A percentile compares a stretch with the other conserved stretches of the same genome.
Conservation (phyloP, 805 yeast genomes). For the Candida silvicultrix region DNA sequence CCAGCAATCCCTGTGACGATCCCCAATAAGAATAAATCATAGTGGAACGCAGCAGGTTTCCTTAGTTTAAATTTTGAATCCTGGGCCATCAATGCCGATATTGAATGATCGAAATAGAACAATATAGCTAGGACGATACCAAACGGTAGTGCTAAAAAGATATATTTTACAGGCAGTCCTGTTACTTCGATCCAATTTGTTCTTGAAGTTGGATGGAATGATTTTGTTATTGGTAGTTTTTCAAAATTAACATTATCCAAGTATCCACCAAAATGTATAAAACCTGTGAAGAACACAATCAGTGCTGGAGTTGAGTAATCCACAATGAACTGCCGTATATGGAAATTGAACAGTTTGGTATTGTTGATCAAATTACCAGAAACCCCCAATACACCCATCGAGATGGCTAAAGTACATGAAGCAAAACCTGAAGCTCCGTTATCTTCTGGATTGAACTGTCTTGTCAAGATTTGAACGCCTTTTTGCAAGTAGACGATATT, state of each 20-base stretch:
- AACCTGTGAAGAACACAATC: conserved; percentile 88
- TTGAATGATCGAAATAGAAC: conserved; percentile 94
- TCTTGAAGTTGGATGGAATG: conserved; percentile 68
- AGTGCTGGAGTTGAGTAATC: conserved; percentile 84
- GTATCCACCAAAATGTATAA: conserved; percentile 84
- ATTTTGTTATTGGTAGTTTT: conserved; percentile 58
- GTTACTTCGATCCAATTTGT: conserved; percentile 35
- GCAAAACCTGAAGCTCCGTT: conserved; percentile 54
- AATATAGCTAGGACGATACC: conserved; percentile 78
- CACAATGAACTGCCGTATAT: conserved; percentile 60
- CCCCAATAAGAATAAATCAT: conserved; percentile 83
- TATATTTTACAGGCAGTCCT: conserved; percentile 50
- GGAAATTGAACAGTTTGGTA: conserved; percentile 54
- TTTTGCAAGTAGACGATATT: conserved; percentile 84
- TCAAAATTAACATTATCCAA: conserved; percentile 51
- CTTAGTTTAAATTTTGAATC: conserved; percentile 70
- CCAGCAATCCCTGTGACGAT: conserved; percentile 85
- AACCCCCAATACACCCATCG: conserved; percentile 77
- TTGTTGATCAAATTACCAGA: conserved; percentile 43
- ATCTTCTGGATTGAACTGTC: conserved; percentile 51
- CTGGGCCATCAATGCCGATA: conserved; percentile 90
- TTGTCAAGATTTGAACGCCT: conserved; percentile 73
- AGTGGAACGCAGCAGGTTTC: conserved; percentile 89
- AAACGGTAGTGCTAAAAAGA: conserved; percentile 89
- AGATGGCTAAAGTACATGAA: conserved; percentile 64